phyloP scores from a whole-genome alignment of 2,329 filamentous ascomycete genomes.

The Botrytis sinoallii region DNA sequence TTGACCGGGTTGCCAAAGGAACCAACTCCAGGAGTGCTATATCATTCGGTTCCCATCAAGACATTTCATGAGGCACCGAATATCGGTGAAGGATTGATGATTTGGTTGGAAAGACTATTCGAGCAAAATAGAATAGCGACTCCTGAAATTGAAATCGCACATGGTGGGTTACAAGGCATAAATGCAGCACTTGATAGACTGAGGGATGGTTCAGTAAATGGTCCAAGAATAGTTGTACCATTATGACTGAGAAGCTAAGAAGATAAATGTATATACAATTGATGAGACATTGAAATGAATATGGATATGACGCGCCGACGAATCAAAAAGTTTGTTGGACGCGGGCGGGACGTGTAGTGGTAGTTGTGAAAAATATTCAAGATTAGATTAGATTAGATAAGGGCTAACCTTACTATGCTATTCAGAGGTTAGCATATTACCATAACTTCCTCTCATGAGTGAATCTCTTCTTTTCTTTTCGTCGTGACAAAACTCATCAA shows the following conservation, averaged over 20 bases:
- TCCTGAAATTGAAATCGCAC: conserved; percentile 63
- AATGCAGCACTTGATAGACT: conserved; percentile 66
- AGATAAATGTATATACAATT: not conserved
- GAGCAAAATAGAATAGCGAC: conserved; percentile 50
- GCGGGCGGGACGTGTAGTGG: not conserved
- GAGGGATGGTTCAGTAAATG: conserved; percentile 62
- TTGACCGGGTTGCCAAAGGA: conserved; percentile 64
- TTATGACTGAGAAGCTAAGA: conserved; percentile 6
- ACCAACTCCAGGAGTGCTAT: conserved; percentile 26
- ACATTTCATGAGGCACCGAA: conserved; percentile 66
- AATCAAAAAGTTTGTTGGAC: not conserved
- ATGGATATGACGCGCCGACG: not conserved
- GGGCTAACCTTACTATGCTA: not conserved
- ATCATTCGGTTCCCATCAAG: conserved; percentile 63
- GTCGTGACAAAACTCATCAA: not conserved
- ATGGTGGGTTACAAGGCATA: conserved; percentile 62
- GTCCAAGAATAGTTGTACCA: conserved; percentile 64
- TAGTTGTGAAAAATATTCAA: not conserved
- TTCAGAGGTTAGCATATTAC: not conserved
- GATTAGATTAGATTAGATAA: not conserved
- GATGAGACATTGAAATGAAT: not conserved
- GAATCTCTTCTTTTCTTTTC: not conserved
- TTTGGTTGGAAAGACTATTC: conserved; percentile 67
- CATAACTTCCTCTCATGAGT: not conserved
- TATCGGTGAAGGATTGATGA: conserved; percentile 59